Evolutionary conservation across 495 filamentous ascomycete genomes (phyloP).

Genomic region (Neurospora pannonica): DNA sequence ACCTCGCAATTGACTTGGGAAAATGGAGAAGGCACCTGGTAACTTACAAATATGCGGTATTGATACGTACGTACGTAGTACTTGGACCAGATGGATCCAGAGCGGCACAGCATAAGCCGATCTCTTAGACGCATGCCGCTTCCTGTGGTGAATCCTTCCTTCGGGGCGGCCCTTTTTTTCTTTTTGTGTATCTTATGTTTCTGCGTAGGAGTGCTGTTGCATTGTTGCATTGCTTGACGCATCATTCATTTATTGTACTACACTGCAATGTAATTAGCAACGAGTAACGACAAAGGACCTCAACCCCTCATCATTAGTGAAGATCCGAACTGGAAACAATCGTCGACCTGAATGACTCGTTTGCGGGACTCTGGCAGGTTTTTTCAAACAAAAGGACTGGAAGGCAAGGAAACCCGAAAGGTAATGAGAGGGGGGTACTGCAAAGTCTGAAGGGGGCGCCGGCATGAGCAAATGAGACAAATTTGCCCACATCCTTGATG

Average conservation of each 20-base stretch:
- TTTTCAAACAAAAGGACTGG: not conserved
- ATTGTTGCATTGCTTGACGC: not conserved
- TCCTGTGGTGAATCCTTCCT: not conserved
- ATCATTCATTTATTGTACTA: not conserved
- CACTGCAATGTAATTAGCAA: not conserved
- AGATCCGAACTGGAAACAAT: not conserved
- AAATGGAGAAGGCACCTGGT: not conserved
- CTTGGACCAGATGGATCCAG: not conserved
- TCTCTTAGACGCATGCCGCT: not conserved
- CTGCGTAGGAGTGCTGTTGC: not conserved
- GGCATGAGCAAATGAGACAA: not conserved
- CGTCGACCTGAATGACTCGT: not conserved
- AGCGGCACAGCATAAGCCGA: not conserved
- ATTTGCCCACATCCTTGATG: not conserved
- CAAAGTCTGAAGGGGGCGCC: not conserved
- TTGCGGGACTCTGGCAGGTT: not conserved
- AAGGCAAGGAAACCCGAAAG: not conserved
- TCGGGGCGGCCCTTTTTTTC: not conserved
- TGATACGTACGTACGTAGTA: not conserved
- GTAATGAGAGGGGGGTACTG: not conserved
- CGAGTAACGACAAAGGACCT: not conserved
- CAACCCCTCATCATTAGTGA: not conserved
- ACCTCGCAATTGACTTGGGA: not conserved
- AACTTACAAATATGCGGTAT: not conserved
- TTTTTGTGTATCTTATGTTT: not conserved